These are phyloP conservation scores for Nectriaceae sp. DNA, from an alignment of 2,329 filamentous ascomycete species.

Conservation along the genomic window DNA sequence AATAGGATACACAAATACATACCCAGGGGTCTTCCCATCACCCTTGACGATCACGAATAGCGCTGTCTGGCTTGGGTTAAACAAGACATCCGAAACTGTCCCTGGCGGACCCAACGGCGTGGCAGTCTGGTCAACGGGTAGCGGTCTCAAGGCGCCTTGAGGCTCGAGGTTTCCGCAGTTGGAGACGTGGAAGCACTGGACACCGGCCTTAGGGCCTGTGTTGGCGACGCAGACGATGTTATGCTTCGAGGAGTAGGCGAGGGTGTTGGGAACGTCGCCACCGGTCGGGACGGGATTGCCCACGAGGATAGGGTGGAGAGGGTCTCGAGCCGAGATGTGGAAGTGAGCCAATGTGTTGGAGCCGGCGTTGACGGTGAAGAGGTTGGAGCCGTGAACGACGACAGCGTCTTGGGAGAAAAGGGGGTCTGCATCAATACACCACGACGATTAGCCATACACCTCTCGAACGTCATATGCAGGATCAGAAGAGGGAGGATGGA, in stretches of 20 bases:
- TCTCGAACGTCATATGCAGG: no score
- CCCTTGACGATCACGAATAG: conserved; percentile 8
- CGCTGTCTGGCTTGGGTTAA: conserved; percentile 5
- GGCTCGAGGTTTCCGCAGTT: neutral
- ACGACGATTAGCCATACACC: no score
- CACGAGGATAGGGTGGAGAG: conserved; percentile 1
- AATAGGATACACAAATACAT: conserved; percentile 1
- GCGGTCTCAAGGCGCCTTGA: neutral
- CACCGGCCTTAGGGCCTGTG: conserved; percentile 4
- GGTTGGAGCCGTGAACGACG: conserved; percentile 1
- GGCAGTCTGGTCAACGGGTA: conserved; percentile 5
- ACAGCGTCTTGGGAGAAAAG: conserved; percentile 8
- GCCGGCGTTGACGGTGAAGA: conserved; percentile 13
- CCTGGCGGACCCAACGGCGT: neutral
- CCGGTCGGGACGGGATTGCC: neutral
- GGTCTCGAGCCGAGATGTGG: conserved; percentile 2
- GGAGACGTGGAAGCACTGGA: conserved; percentile 4
- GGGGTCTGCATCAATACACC: no score
- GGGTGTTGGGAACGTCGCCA: conserved; percentile 6
- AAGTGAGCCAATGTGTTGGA: conserved; percentile 6
- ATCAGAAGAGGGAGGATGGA: neutral
- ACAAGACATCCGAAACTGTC: conserved; percentile 4
- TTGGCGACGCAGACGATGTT: conserved; percentile 6
- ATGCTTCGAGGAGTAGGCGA: conserved; percentile 7
- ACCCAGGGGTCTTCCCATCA: conserved; percentile 1